Base-by-base conservation (phyloP, 2,329 filamentous ascomycete genomes). In the Epichloe gansuensis region DNA sequence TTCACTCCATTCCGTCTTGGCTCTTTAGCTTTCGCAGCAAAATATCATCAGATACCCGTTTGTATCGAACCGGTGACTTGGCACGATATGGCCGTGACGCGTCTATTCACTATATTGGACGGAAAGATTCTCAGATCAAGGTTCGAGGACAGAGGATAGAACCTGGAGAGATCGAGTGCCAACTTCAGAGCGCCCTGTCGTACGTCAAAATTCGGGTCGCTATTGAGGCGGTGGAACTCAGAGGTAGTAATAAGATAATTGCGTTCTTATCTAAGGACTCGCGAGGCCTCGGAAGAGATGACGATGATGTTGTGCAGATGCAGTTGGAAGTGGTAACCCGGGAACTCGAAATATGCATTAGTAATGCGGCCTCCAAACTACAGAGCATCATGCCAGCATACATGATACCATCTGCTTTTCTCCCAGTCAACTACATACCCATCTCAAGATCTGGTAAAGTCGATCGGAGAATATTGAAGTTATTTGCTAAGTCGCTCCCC, bases 101-200 rank as follows among this genome's bases (percentile, higher is more conserved):
- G 5, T 51, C 42, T 15, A 41, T 63, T 9, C 44, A 52, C 1
- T 61, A 54, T 51, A 45, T 61, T n/a, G 57, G 63, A 43, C 57
- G 62, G 1, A 58, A 57, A 21, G 62, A 65, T 47, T 51, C 52
- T 8, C 60, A 65, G 47, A 69, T 80, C 47, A 81, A 81, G 60
- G 60, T 80, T 8, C 68, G 71, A 25, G 80, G 80, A 23, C 78
- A 72, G 54, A 62, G 76, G 49, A 66, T 77, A 49, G 80, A 74
- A 62, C 65, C 74, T 12, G 56, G 35, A 2, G 55, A 55, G 27
- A 49, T 58, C 3, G 57, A 59, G 34, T 36, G 25, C 15, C 31
- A 51, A 17, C 39, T 46, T 49, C 38, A 25, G 3, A 25, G 25
- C 38, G 23, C 23, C 8, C n/a, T 47, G 17, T 38, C 45, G 5